Conservation (phyloP, 2,329 filamentous ascomycete species). For the Pseudocercospora eumusae region DNA sequence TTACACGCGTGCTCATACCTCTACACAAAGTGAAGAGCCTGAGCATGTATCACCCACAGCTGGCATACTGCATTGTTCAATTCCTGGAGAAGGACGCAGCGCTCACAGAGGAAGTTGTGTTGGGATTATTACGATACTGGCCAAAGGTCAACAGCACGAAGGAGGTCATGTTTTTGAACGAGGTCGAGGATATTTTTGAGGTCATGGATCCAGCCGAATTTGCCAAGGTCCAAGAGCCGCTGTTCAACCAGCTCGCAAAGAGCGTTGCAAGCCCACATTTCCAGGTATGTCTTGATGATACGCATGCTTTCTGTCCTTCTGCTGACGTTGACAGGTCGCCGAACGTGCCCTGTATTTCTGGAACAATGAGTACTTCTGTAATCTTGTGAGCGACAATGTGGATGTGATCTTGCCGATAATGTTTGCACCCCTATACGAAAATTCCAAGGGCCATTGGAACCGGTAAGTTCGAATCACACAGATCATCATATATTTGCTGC, state of each 20-base stretch:
- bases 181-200: conserved; percentile 99
- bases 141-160: conserved; percentile 99
- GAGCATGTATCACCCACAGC: conserved; percentile 99
- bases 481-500: background rate
- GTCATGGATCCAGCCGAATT: conserved; percentile 99
- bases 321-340: conserved; percentile 63
- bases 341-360: conserved; percentile 98
- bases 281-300: conserved; percentile 58
- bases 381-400: conserved; percentile 97
- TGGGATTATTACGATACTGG: conserved; percentile 94
- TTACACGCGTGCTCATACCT: conserved; percentile 88
- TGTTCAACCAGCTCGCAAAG: conserved; percentile 96
- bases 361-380: conserved; percentile 99
- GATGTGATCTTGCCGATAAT: conserved; percentile 98
- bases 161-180: conserved; percentile 99
- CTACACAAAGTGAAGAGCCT: conserved; percentile 98
- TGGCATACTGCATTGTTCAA: conserved; percentile 98
- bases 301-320: background rate
- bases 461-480: conserved; percentile 60
- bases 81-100: conserved; percentile 97
- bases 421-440: conserved; percentile 98
- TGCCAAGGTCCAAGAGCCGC: conserved; percentile 94
- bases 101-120: conserved; percentile 94
- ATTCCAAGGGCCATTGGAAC: conserved; percentile 99
- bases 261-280: conserved; percentile 98